These are phyloP conservation scores for Citrus mangshanensis DNA, from an alignment of 345 rosid genomes.

Conservation along the genomic window DNA sequence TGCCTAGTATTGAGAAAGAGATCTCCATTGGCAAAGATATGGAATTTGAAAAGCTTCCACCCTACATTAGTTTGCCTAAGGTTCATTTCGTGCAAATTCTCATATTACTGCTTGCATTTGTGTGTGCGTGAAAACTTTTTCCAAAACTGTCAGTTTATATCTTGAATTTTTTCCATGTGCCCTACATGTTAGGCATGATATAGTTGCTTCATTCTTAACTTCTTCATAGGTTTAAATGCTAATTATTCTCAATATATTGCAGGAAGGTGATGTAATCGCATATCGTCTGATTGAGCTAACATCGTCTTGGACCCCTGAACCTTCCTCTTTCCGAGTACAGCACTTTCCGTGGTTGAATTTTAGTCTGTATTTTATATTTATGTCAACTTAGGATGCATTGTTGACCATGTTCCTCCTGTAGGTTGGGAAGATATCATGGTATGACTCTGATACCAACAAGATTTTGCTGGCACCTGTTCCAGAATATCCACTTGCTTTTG, in stretches of 20 bases:
- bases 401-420: conserved; percentile 25
- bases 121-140: not conserved
- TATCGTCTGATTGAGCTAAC: conserved; percentile 86
- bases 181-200: not conserved
- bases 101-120: not conserved
- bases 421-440: conserved; percentile 79
- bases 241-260: conserved; percentile 26
- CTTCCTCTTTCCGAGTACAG: conserved; percentile 67
- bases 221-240: not conserved
- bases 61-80: conserved; percentile 65
- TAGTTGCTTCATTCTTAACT: not conserved
- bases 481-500: conserved; percentile 52
- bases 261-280: conserved; percentile 90
- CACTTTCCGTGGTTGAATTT: conserved; percentile 9
- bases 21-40: conserved; percentile 20
- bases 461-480: conserved; percentile 52
- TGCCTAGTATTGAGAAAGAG: conserved; percentile 34
- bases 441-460: conserved; percentile 51
- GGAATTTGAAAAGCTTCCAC: conserved; percentile 60
- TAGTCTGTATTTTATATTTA: conserved; percentile 1
- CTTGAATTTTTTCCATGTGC: not conserved
- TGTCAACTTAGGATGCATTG: not conserved
- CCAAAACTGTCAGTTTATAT: not conserved
- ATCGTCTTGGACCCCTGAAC: conserved; percentile 89
- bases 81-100: conserved; percentile 32